Evolutionary conservation across 495 filamentous ascomycete species (phyloP), one percentile per base, ranked within the genome.

Genomic region (Chaetomium fimeti): DNA sequence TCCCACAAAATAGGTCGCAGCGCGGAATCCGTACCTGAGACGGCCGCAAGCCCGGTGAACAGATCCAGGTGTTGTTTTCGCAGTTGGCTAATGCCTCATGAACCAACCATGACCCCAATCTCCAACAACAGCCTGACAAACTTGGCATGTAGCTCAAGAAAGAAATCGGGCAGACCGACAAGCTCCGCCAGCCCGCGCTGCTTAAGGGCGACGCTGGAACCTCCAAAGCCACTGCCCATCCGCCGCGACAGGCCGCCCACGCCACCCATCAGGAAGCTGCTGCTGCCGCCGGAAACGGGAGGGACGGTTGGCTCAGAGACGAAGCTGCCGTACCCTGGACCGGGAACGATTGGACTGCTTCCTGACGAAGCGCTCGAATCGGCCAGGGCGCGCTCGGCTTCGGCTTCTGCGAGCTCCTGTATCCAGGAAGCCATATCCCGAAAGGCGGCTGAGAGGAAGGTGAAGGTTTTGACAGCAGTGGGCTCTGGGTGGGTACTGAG

Each of bases 151-250:
- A 97, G 75, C 75, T 95, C 87, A 36, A 96, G 87, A 72, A 97
- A 97, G 68, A 97, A 89, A 72, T 91, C 88, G 28, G 91, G 89
- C 61, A 90, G 82, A 32, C 93, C 93, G 18, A 93, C 88, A 56
- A 97, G 85, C 75, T 97, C 93, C 1, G 89, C 89, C 54, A 97
- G 76, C 38, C 90, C 91, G 63, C 90, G 85, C 25, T 89, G 86
- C 64, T 87, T 87, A 58, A 90, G 83, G 55, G 79, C 68, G 56
- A 80, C 76, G 27, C 78, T 74, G 55, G 78, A 68, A 61, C 79
- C 77, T 38, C 70, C 70, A 55, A 75, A 76, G 27, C 75, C 71
- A 27, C 67, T 68, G n/a, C 73, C 76, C 67, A 77, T 72, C 0
- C 76, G 68, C 52, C 76, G 63, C 11, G 74, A 66, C 58, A 81